Conservation (phyloP, 2,329 filamentous ascomycete species). For the Graphiopsis chlorocephala region DNA sequence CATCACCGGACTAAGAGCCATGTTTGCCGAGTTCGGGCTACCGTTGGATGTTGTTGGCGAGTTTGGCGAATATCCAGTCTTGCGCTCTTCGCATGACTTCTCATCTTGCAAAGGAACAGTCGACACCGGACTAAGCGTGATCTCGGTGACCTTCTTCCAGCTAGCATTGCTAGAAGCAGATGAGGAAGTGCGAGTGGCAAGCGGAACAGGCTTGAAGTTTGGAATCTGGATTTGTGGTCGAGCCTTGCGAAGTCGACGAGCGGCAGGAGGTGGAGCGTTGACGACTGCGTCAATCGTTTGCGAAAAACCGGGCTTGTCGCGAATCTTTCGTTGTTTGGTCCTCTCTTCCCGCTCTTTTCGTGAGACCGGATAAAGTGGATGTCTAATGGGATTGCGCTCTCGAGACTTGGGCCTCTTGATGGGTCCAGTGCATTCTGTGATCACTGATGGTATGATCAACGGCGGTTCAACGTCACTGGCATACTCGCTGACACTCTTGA, state of each 20-base stretch:
- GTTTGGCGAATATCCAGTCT: conserved; percentile 27
- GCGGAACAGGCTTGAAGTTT: conserved; percentile 24
- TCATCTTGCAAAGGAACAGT: conserved; percentile 27
- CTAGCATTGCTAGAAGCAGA: conserved; percentile 30
- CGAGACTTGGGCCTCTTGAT: conserved; percentile 32
- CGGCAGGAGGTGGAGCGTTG: conserved; percentile 20
- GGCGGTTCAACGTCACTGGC: conserved; percentile 24
- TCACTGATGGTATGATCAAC: conserved; percentile 28
- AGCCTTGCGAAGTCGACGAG: conserved; percentile 29
- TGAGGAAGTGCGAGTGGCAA: conserved; percentile 27
- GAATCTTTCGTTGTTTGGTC: conserved; percentile 33
- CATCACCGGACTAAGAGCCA: conserved; percentile 34
- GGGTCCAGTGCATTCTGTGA: conserved; percentile 34
- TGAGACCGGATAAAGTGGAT: conserved; percentile 20
- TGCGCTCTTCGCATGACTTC: conserved; percentile 23
- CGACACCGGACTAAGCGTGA: conserved; percentile 28
- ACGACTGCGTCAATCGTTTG: conserved; percentile 30
- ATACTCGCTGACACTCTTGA: conserved; percentile 28
- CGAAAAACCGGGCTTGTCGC: conserved; percentile 27
- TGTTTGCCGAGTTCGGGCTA: conserved; percentile 17
- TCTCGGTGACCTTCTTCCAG: conserved; percentile 31
- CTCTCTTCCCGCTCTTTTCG: conserved; percentile 33
- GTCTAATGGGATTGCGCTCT: conserved; percentile 21
- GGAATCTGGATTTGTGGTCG: conserved; percentile 33
- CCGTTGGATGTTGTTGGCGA: conserved; percentile 24